A percentile compares a stretch with the other conserved stretches of the same genome.
Evolutionary conservation across 1,139 yeast species (phyloP).

Genomic region (Yamadazyma diddensiae): DNA sequence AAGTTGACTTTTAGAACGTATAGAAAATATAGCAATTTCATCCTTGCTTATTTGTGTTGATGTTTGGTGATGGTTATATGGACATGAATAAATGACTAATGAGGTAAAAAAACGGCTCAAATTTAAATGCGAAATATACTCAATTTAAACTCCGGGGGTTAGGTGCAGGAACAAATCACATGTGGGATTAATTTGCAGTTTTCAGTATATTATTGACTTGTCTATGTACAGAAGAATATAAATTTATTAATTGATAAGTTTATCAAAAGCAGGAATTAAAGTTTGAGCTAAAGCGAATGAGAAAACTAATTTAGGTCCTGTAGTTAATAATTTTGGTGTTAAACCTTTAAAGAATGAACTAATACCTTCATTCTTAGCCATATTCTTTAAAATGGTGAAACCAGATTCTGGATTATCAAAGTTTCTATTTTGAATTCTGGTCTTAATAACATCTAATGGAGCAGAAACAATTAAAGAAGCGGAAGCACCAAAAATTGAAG

Average conservation of each 20-base stretch:
- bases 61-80: neutral
- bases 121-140: too few relatives aligned
- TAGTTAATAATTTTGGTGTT: conserved; percentile 92
- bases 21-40: conserved; percentile 36
- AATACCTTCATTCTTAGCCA: conserved; percentile 85
- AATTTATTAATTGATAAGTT: conserved; percentile 37
- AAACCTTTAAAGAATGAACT: conserved; percentile 95
- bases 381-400: conserved; percentile 85
- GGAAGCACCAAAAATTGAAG: conserved; percentile 97
- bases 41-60: conserved; percentile 9
- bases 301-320: conserved; percentile 97
- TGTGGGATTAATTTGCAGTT: too few relatives aligned
- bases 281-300: conserved; percentile 96
- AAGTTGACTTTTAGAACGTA: conserved; percentile 39
- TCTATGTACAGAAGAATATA: conserved; percentile 12
- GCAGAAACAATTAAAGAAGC: conserved; percentile 97
- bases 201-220: neutral
- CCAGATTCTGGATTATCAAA: conserved; percentile 97
- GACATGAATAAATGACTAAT: too few relatives aligned
- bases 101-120: too few relatives aligned
- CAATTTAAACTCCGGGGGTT: too few relatives aligned
- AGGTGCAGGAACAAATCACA: too few relatives aligned
- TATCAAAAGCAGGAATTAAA: conserved; percentile 92
- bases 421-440: conserved; percentile 95
- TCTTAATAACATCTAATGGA: conserved; percentile 96